These are phyloP conservation scores for Aspergillus leporis DNA, from an alignment of 495 filamentous ascomycete species.

Conservation along the genomic window DNA sequence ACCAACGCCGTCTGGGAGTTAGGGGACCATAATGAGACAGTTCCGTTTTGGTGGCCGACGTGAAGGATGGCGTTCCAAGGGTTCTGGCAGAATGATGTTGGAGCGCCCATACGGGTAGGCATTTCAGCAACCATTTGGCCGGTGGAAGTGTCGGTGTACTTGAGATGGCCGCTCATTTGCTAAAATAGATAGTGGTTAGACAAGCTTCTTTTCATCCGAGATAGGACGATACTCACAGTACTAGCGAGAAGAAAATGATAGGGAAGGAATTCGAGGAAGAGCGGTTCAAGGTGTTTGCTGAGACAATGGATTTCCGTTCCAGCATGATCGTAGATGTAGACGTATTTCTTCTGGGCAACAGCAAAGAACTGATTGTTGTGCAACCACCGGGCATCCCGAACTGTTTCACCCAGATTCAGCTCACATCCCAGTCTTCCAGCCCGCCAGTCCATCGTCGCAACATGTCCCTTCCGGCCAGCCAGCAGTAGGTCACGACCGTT, in stretches of 20 bases:
- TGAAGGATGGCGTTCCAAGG: conserved; percentile 89
- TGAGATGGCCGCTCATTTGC: conserved; percentile 81
- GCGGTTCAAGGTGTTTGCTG: conserved; percentile 86
- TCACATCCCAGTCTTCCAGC: conserved; percentile 88
- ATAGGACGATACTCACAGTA: conserved; percentile 53
- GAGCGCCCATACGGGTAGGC: conserved; percentile 78
- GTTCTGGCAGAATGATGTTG: conserved; percentile 84
- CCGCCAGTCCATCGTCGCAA: conserved; percentile 96
- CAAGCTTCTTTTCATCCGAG: neutral
- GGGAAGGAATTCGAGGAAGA: conserved; percentile 90
- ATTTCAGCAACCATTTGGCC: conserved; percentile 82
- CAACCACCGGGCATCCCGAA: conserved; percentile 86
- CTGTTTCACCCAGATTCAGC: conserved; percentile 83
- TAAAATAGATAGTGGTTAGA: conserved; percentile 25
- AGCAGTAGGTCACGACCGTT: conserved; percentile 85
- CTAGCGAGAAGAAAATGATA: conserved; percentile 95
- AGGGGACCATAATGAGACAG: conserved; percentile 94
- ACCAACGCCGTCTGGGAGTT: conserved; percentile 84
- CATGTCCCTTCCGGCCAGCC: conserved; percentile 88
- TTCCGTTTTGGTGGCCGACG: conserved; percentile 90
- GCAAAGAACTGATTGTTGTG: conserved; percentile 97
- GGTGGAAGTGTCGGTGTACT: conserved; percentile 94
- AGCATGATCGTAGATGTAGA: conserved; percentile 88
- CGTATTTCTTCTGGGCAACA: conserved; percentile 96
- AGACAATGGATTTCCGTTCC: conserved; percentile 92